Evolutionary conservation across 768 basidiomycete genomes (phyloP).

Genomic region (Sistotremastrum suecicum): DNA sequence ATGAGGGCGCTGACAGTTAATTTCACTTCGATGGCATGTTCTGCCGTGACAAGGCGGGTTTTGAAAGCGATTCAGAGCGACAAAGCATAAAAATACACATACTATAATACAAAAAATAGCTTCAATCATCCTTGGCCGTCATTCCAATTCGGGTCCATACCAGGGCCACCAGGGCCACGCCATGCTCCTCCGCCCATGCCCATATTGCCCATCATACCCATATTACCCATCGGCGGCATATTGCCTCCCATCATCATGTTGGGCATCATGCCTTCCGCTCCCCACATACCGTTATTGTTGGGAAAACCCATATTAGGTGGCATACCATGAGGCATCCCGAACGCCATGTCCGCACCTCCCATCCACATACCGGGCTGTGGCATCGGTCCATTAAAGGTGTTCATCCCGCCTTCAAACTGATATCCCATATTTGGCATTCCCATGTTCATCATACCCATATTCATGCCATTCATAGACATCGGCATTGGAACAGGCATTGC

Average conservation of each 20-base stretch:
- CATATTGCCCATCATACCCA: slow-evolving; percentile 4
- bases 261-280: slow-evolving; percentile 31
- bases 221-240: slow-evolving; percentile 16
- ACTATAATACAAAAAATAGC: no score
- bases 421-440: slow-evolving; percentile 22
- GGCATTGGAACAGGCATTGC: slow-evolving; percentile 3
- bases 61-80: no score
- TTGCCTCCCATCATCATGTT: slow-evolving; percentile 23
- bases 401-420: slow-evolving; percentile 16
- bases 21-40: no score
- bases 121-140: no score
- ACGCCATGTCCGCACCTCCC: slow-evolving; percentile 17
- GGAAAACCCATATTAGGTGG: no score
- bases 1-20: no score
- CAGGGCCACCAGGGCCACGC: no score
- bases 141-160: no score
- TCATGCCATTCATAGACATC: slow-evolving; percentile 5
- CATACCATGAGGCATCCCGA: slow-evolving; percentile 22
- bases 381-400: slow-evolving; percentile 11
- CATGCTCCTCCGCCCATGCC: not conserved
- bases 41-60: no score
- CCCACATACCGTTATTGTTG: slow-evolving; percentile 1
- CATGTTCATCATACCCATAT: slow-evolving; percentile 25
- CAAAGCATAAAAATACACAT: no score
- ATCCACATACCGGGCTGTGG: slow-evolving; percentile 20